Conservation (phyloP, 2,329 filamentous ascomycete species). For the Cladosporium sp. region DNA sequence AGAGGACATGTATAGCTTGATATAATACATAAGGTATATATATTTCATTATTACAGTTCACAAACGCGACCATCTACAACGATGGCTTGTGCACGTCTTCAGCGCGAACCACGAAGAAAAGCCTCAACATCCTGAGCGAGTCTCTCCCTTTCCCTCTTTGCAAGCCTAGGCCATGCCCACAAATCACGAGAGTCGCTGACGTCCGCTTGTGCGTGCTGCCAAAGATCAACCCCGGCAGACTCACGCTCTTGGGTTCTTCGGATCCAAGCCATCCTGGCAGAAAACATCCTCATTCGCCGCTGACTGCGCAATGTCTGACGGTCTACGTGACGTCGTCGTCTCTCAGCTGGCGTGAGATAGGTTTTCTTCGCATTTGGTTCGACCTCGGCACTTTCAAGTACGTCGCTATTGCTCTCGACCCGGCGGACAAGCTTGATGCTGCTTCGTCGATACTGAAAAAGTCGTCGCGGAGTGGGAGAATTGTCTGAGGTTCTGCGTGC, state of each 20-base stretch:
- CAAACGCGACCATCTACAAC: no score
- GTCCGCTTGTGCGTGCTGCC: not conserved
- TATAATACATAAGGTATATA: no score
- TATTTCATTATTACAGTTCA: no score
- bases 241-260: not conserved
- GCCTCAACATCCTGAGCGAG: constrained; percentile 11
- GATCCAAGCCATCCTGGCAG: not conserved
- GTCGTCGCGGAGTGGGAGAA: no score
- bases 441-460: no score
- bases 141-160: not conserved
- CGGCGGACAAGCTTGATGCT: no score
- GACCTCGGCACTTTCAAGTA: not conserved
- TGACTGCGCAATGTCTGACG: not conserved
- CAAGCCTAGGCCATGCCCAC: constrained; percentile 6
- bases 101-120: not conserved
- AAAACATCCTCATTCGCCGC: not conserved
- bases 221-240: not conserved
- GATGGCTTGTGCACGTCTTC: no score
- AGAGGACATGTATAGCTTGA: no score
- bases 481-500: no score
- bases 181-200: no score
- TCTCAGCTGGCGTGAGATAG: not conserved
- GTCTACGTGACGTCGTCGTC: constrained; percentile 25
- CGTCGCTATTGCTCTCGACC: no score
- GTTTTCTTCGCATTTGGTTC: not conserved